Percentiles rank a stretch among this genome's conserved stretches.
These are phyloP conservation scores for Geotrichum klebahnii DNA, from an alignment of 1,139 yeast species.

Conservation along the genomic window DNA sequence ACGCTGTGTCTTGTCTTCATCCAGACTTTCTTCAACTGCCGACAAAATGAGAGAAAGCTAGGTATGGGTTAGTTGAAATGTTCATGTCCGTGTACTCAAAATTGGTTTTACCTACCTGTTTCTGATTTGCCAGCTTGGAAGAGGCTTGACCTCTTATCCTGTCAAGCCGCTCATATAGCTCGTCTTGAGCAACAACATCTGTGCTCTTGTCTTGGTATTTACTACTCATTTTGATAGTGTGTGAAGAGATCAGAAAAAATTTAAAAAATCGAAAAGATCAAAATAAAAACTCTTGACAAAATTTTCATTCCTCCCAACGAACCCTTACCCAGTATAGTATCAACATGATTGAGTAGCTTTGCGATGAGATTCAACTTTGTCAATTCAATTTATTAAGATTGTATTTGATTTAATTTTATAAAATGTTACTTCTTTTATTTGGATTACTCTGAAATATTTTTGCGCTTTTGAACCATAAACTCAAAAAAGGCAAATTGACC, in stretches of 20 bases:
- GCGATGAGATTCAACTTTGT: not conserved
- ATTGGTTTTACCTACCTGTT: constrained; percentile 44
- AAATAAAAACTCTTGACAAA: not conserved
- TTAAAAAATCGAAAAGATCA: not conserved
- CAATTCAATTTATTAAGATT: not conserved
- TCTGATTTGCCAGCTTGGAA: constrained; percentile 80
- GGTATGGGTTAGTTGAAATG: not conserved
- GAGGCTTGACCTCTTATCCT: constrained; percentile 65
- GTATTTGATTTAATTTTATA: not conserved
- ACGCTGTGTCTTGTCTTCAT: constrained; percentile 59
- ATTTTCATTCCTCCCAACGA: constrained; percentile 16
- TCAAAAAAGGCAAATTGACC: constrained; percentile 82
- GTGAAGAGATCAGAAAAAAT: not conserved
- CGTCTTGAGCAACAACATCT: constrained; percentile 23
- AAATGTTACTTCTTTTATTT: not conserved
- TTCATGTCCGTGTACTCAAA: not conserved
- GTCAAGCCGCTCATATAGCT: constrained; percentile 60
- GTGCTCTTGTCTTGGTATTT: constrained; percentile 17
- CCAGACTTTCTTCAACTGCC: constrained; percentile 86
- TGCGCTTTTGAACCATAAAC: constrained; percentile 46
- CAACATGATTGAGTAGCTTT: not conserved
- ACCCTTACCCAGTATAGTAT: constrained; percentile 10
- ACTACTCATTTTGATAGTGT: constrained; percentile 8
- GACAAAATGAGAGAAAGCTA: constrained; percentile 62
- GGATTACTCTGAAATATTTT: constrained; percentile 8